Percentiles rank a stretch among this genome's conserved stretches.
Conservation (phyloP, 202 grass and related monocot genomes). For the Saccharum hybrid region DNA sequence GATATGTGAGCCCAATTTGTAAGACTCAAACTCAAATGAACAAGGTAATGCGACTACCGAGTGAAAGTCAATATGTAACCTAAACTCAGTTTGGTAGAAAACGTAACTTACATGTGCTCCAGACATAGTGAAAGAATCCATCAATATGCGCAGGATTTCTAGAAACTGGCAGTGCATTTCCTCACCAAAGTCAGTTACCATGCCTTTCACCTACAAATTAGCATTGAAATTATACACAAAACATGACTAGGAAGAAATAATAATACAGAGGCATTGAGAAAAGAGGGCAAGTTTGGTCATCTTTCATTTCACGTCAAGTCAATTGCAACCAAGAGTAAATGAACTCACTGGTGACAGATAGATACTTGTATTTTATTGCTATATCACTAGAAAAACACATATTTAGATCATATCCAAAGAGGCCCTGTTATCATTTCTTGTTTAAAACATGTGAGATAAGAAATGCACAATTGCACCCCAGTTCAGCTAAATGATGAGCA, state of each 20-base stretch:
- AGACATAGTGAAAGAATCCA: slow-evolving; percentile 86
- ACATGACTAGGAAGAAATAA: slow-evolving; percentile 6
- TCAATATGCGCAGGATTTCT: slow-evolving; percentile 95
- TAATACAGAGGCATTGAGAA: neutral
- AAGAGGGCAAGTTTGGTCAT: slow-evolving; percentile 1
- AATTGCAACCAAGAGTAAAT: slow-evolving; percentile 20
- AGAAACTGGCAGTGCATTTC: slow-evolving; percentile 98
- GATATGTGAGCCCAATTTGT: slow-evolving; percentile 2
- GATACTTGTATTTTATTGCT: neutral
- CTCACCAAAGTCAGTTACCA: slow-evolving; percentile 93
- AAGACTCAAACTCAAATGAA: neutral
- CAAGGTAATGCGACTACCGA: neutral
- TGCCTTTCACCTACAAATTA: slow-evolving; percentile 90
- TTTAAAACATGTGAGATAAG: neutral
- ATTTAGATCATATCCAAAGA: neutral
- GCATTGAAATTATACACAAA: slow-evolving; percentile 25
- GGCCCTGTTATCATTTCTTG: neutral
- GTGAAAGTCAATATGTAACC: slow-evolving; percentile 2
- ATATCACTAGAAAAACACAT: neutral
- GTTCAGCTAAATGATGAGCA: neutral
- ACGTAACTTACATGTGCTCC: slow-evolving; percentile 72
- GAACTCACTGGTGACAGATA: neutral
- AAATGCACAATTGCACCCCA: slow-evolving; percentile 1
- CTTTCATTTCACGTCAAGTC: neutral
- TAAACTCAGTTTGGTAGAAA: slow-evolving; percentile 32